These are phyloP conservation scores for Zychaea mexicana DNA, from an alignment of 371 early-diverging fungal species.

Conservation along the genomic window DNA sequence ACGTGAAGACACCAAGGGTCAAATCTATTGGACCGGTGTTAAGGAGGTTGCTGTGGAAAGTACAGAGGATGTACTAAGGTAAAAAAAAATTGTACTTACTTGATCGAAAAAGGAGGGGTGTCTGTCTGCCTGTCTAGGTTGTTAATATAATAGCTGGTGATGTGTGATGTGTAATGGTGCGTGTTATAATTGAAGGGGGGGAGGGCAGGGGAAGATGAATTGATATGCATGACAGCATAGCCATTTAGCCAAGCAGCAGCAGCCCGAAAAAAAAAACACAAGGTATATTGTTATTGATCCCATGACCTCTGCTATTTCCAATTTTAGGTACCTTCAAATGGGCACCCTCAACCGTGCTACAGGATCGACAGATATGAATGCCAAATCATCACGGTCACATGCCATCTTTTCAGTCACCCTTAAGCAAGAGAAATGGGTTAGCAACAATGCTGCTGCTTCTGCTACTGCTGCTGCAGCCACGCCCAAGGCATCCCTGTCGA, in stretches of 20 bases:
- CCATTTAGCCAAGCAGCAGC: too few species aligned
- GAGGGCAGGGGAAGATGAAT: too few species aligned
- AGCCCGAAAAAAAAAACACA: too few species aligned
- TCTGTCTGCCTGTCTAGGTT: too few species aligned
- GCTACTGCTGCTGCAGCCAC: neutral
- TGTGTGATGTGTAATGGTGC: too few species aligned
- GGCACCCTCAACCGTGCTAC: slow-evolving; percentile 91
- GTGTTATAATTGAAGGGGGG: too few species aligned
- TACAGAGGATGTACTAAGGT: slow-evolving; percentile 80
- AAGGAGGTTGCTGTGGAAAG: slow-evolving; percentile 77
- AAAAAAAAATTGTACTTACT: slow-evolving; percentile 11
- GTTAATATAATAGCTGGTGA: too few species aligned
- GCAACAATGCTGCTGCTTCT: slow-evolving; percentile 2
- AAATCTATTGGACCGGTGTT: slow-evolving; percentile 90
- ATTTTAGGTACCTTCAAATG: slow-evolving; percentile 67
- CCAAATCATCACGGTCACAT: slow-evolving; percentile 94
- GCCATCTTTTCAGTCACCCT: slow-evolving; percentile 96
- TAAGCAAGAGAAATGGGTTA: slow-evolving; percentile 66
- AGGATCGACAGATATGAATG: slow-evolving; percentile 97
- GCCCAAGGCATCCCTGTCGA: slow-evolving; percentile 5
- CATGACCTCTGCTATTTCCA: too few species aligned
- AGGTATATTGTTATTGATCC: too few species aligned
- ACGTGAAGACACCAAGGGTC: slow-evolving; percentile 91
- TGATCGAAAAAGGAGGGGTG: neutral
- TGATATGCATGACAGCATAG: too few species aligned